A percentile compares a stretch with the other conserved stretches of the same genome.
These are phyloP conservation scores for Erythrophleum fordii DNA, from an alignment of 306 rosid species.

Conservation along the genomic window DNA sequence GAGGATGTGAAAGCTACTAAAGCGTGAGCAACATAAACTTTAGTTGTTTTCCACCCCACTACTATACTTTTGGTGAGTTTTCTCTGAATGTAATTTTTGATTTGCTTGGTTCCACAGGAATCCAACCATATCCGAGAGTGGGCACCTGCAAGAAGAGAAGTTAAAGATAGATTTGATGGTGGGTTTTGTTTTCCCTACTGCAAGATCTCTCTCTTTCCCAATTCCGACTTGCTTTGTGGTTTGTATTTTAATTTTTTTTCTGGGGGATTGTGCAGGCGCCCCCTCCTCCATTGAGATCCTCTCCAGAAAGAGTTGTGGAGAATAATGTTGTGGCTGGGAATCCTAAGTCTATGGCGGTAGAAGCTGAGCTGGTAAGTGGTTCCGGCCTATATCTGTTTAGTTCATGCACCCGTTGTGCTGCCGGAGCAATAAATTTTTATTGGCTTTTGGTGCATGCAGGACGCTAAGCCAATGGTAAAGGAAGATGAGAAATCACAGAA, in stretches of 20 bases:
- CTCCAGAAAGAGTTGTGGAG: slow-evolving; percentile 80
- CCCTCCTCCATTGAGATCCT: slow-evolving; percentile 73
- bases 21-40: slow-evolving; percentile 68
- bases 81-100: slow-evolving; percentile 35
- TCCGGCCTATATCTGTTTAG: slow-evolving; percentile 16
- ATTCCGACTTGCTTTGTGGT: background rate
- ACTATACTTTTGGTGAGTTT: background rate
- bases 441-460: slow-evolving; percentile 52
- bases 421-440: background rate
- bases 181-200: slow-evolving; percentile 33
- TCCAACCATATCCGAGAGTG: slow-evolving; percentile 49
- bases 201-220: slow-evolving; percentile 10
- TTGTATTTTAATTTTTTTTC: background rate
- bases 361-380: slow-evolving; percentile 75
- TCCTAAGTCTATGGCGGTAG: slow-evolving; percentile 55
- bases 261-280: slow-evolving; percentile 73
- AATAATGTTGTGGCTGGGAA: slow-evolving; percentile 61
- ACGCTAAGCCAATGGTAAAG: slow-evolving; percentile 55
- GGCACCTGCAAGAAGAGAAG: slow-evolving; percentile 75
- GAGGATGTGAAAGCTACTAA: slow-evolving; percentile 69
- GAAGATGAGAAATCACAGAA: slow-evolving; percentile 64
- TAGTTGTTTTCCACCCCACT: slow-evolving; percentile 4
- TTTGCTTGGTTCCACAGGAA: slow-evolving; percentile 51
- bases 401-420: background rate
- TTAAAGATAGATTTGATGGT: slow-evolving; percentile 96